Conservation (phyloP, 768 basidiomycete genomes). For the Saitozyma podzolica region DNA sequence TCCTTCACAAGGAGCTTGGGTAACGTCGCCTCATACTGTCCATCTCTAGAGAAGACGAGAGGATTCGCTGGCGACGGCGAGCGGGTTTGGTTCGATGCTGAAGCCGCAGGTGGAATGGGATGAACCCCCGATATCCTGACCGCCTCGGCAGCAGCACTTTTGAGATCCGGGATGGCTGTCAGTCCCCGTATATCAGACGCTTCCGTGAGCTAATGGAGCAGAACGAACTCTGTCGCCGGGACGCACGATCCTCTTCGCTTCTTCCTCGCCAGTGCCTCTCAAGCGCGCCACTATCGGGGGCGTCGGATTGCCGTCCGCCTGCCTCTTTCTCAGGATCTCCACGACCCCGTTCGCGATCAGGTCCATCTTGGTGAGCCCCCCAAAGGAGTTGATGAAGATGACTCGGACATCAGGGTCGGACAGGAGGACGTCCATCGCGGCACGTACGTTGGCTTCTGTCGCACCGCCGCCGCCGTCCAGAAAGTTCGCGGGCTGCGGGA, state of each 20-base stretch:
- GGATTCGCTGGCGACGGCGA: neutral
- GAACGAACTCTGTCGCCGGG: neutral
- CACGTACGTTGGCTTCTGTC: slow-evolving; percentile 14
- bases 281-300: slow-evolving; percentile 13
- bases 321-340: slow-evolving; percentile 8
- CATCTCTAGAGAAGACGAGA: slow-evolving; percentile 1
- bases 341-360: slow-evolving; percentile 15
- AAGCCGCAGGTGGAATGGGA: neutral
- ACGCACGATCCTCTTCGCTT: slow-evolving; percentile 13
- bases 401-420: slow-evolving; percentile 13
- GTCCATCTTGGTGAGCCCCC: slow-evolving; percentile 18
- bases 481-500: slow-evolving; percentile 13
- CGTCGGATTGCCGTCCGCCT: neutral
- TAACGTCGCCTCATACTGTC: slow-evolving; percentile 9
- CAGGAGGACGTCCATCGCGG: slow-evolving; percentile 15
- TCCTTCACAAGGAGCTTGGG: slow-evolving; percentile 10
- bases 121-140: neutral
- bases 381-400: slow-evolving; percentile 19
- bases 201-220: slow-evolving; percentile 9
- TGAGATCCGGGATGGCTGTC: slow-evolving; percentile 5
- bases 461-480: slow-evolving; percentile 21
- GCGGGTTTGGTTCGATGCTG: neutral
- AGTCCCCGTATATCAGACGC: slow-evolving; percentile 11
- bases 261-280: slow-evolving; percentile 18
- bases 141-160: slow-evolving; percentile 10